Percentiles rank a stretch among this genome's conserved stretches.
phyloP scores from a whole-genome alignment of 2,329 filamentous ascomycete species.

The Alternaria alternata region DNA sequence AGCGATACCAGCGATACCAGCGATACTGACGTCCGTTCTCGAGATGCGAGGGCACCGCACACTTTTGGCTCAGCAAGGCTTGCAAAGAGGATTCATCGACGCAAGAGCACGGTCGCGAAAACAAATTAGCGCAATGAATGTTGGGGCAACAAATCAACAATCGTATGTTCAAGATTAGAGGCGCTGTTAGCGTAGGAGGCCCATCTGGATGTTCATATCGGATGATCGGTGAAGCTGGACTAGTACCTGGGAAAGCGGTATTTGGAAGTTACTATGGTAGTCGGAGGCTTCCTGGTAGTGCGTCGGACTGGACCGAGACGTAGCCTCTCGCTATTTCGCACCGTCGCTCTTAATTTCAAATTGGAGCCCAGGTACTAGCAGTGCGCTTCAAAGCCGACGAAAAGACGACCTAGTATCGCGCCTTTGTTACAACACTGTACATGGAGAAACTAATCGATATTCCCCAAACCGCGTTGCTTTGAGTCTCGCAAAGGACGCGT shows the following conservation, averaged over 20 bases:
- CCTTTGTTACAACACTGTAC: background rate
- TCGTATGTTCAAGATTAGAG: constrained; percentile 3
- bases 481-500: background rate
- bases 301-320: constrained; percentile 1
- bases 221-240: constrained; percentile 1
- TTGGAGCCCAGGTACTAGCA: background rate
- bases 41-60: constrained; percentile 9
- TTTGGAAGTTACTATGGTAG: background rate
- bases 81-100: constrained; percentile 1
- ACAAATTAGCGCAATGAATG: constrained; percentile 17
- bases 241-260: background rate
- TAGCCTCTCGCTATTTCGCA: background rate
- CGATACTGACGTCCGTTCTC: background rate
- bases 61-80: constrained; percentile 12
- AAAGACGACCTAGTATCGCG: background rate
- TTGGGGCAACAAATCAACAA: constrained; percentile 18
- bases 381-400: background rate
- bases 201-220: constrained; percentile 12
- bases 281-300: background rate
- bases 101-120: constrained; percentile 18
- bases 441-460: background rate
- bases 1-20: background rate
- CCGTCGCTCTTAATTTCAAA: background rate
- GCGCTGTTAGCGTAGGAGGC: constrained; percentile 11
- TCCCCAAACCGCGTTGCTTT: background rate